These are phyloP conservation scores for Xylaria sp. DNA, from an alignment of 2,329 filamentous ascomycete species.

Conservation along the genomic window DNA sequence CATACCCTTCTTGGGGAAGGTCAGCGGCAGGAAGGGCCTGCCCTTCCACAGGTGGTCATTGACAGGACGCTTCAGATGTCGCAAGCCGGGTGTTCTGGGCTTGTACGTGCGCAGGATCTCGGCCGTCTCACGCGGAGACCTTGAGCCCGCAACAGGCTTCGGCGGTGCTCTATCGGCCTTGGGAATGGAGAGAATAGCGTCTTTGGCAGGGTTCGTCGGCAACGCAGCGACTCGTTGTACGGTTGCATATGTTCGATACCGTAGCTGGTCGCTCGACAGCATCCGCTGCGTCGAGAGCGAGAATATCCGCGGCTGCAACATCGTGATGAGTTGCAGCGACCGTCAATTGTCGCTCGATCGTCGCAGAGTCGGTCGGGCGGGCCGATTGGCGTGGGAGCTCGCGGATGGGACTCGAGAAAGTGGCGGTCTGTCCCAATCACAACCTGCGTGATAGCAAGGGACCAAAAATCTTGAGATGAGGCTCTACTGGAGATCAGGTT, in stretches of 20 bases:
- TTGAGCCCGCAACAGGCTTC: conserved; percentile 35
- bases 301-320: conserved; percentile 49
- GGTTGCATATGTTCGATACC: conserved; percentile 47
- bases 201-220: conserved; percentile 28
- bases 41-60: conserved; percentile 99
- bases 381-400: conserved; percentile 24
- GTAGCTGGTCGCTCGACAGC: conserved; percentile 42
- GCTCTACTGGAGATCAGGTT: conserved; percentile 45
- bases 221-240: conserved; percentile 38
- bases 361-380: conserved; percentile 26
- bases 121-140: conserved; percentile 48
- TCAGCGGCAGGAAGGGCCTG: conserved; percentile 81
- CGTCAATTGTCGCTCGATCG: conserved; percentile 22
- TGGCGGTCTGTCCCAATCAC: conserved; percentile 26
- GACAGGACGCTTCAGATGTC: conserved; percentile 90
- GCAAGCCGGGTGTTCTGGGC: conserved; percentile 89
- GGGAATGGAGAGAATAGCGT: conserved; percentile 33
- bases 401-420: conserved; percentile 6
- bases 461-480: conserved; percentile 44
- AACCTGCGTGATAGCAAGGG: conserved; percentile 6
- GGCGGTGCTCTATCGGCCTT: conserved; percentile 37
- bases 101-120: conserved; percentile 83
- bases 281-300: conserved; percentile 45
- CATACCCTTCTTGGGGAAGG: conserved; percentile 91
- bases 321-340: conserved; percentile 41